phyloP scores from a whole-genome alignment of 2,329 filamentous ascomycete genomes.

The Penicillium sp. region DNA sequence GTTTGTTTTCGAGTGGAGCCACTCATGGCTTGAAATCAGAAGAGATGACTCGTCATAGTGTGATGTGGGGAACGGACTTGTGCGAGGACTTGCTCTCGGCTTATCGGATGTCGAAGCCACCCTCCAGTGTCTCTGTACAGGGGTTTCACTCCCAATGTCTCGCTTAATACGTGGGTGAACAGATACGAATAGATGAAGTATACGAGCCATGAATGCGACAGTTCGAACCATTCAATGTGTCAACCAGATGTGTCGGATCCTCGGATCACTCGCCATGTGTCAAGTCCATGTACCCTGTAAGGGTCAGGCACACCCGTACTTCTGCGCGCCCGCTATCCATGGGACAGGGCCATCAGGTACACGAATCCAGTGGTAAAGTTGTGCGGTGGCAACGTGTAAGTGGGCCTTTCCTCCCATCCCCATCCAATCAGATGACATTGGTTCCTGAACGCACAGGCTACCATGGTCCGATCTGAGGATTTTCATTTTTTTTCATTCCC shows the following conservation, averaged over 20 bases:
- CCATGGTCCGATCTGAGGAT: background rate
- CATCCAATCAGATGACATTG: background rate
- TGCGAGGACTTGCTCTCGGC: background rate
- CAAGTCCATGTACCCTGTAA: background rate
- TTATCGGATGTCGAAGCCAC: conserved; percentile 1
- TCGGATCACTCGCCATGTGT: background rate
- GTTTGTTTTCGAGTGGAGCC: background rate
- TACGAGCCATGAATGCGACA: background rate
- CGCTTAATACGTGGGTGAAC: background rate
- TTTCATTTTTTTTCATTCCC: background rate
- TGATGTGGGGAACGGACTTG: background rate
- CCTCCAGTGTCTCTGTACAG: background rate
- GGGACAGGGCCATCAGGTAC: background rate
- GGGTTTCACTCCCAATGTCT: background rate
- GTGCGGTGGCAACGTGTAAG: background rate
- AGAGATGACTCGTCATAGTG: background rate
- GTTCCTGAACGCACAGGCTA: background rate
- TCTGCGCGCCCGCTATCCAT: background rate
- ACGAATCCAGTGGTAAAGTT: background rate
- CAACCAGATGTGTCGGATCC: background rate
- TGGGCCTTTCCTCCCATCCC: background rate
- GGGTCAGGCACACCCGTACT: background rate
- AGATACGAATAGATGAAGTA: background rate
- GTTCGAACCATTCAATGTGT: background rate
- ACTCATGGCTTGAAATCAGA: background rate